Percentiles rank a stretch among this genome's conserved stretches.
phyloP scores from a whole-genome alignment of 2,329 filamentous ascomycete species.

The Aureobasidium melanogenum region DNA sequence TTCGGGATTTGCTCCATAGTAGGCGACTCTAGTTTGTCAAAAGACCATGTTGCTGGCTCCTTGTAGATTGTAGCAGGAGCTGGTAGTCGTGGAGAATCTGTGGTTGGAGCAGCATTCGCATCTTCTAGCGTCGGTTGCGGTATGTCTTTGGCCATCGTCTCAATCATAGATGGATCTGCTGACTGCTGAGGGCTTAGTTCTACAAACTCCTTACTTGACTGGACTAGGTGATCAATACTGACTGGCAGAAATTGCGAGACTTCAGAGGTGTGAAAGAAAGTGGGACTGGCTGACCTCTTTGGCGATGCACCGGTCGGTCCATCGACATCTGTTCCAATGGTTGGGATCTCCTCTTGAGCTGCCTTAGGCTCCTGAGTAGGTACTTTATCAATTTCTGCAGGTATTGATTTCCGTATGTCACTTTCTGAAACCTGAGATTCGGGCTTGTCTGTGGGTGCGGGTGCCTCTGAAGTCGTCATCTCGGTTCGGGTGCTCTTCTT shows the following conservation, averaged over 20 bases:
- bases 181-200: background rate
- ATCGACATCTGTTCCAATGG: background rate
- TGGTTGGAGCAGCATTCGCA: too few species aligned
- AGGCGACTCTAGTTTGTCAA: background rate
- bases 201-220: background rate
- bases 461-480: background rate
- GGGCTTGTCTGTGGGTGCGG: too few species aligned
- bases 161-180: background rate
- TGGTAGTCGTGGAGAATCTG: background rate
- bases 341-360: background rate
- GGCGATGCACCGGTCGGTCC: background rate
- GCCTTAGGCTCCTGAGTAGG: background rate
- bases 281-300: background rate
- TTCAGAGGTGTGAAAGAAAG: constrained; percentile 20
- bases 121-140: background rate
- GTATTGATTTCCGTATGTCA: too few species aligned
- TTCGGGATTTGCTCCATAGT: background rate
- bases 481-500: constrained; percentile 38
- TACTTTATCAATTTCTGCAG: background rate
- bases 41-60: constrained; percentile 5
- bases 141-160: background rate
- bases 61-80: background rate
- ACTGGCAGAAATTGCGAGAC: constrained; percentile 19
- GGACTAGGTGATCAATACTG: constrained; percentile 12
- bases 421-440: background rate